Conservation (phyloP, 2,329 filamentous ascomycete species). For the Hypoxylon sp. region DNA sequence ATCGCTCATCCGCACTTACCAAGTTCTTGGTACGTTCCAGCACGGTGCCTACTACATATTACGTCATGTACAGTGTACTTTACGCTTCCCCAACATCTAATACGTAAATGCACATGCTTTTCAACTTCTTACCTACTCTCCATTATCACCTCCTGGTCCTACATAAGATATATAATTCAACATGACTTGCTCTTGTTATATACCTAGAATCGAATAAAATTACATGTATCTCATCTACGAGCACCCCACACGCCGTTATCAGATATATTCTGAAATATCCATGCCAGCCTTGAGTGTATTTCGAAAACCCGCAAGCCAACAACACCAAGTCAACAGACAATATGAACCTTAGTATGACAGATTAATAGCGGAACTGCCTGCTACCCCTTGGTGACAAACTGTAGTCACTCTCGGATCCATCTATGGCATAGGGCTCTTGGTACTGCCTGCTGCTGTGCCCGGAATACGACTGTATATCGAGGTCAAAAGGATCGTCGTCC, state of each 20-base stretch:
- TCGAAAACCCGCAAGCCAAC: neutral
- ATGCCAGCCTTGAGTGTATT: neutral
- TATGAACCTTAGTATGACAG: neutral
- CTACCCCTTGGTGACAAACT: conserved; percentile 22
- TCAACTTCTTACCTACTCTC: neutral
- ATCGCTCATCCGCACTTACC: conserved; percentile 37
- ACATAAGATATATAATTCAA: conserved; percentile 10
- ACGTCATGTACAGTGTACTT: conserved; percentile 25
- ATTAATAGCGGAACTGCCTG: conserved; percentile 18
- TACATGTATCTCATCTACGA: neutral
- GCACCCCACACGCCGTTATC: neutral
- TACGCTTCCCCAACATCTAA: conserved; percentile 2
- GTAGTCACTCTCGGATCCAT: conserved; percentile 35
- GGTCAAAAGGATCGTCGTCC: conserved; percentile 47
- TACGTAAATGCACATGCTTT: too few relatives aligned
- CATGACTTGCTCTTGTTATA: neutral
- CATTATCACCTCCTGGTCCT: neutral
- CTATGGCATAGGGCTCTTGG: conserved; percentile 27
- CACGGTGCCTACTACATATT: neutral
- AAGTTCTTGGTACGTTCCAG: conserved; percentile 16
- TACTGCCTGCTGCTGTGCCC: conserved; percentile 22
- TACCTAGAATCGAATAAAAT: neutral
- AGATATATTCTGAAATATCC: neutral
- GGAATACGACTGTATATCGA: conserved; percentile 10
- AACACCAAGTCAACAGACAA: neutral